These are phyloP conservation scores for Diplogelasinospora grovesii DNA, from an alignment of 495 filamentous ascomycete species.

Conservation along the genomic window DNA sequence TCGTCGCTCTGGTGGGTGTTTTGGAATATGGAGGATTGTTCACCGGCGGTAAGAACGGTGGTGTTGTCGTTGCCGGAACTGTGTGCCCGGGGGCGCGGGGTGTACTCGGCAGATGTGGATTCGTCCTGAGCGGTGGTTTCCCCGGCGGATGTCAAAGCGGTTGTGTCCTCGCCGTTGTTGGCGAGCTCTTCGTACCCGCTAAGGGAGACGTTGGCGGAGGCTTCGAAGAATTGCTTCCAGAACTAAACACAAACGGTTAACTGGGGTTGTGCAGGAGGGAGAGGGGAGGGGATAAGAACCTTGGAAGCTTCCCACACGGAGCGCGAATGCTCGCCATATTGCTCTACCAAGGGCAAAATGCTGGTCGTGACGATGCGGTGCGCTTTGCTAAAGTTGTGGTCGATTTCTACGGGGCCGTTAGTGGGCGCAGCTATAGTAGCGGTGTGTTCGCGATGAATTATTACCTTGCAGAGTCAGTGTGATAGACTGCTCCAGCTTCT, in stretches of 20 bases:
- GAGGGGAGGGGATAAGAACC: slow-evolving; percentile 35
- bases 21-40: slow-evolving; percentile 28
- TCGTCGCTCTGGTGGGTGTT: slow-evolving; percentile 37
- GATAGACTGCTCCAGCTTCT: slow-evolving; percentile 94
- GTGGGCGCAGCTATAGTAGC: slow-evolving; percentile 18
- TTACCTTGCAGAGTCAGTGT: slow-evolving; percentile 95
- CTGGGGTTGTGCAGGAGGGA: slow-evolving; percentile 8
- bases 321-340: slow-evolving; percentile 89
- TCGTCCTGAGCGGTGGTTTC: slow-evolving; percentile 32
- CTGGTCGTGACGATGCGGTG: slow-evolving; percentile 93
- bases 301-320: slow-evolving; percentile 96
- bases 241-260: slow-evolving; percentile 50
- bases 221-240: slow-evolving; percentile 99
- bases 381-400: slow-evolving; percentile 94
- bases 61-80: slow-evolving; percentile 18
- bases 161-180: slow-evolving; percentile 45
- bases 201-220: slow-evolving; percentile 93
- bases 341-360: slow-evolving; percentile 90
- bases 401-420: slow-evolving; percentile 63
- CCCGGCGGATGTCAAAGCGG: slow-evolving; percentile 30
- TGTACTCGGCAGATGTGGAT: slow-evolving; percentile 37
- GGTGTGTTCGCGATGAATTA: too few relatives aligned
- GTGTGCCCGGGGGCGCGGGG: slow-evolving; percentile 29
- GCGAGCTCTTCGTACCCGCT: slow-evolving; percentile 85
- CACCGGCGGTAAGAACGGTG: slow-evolving; percentile 20